Evolutionary conservation across 148 eudicot species (phyloP), one percentile per base, ranked within the genome.

Genomic region (Rhododendron vialii): DNA sequence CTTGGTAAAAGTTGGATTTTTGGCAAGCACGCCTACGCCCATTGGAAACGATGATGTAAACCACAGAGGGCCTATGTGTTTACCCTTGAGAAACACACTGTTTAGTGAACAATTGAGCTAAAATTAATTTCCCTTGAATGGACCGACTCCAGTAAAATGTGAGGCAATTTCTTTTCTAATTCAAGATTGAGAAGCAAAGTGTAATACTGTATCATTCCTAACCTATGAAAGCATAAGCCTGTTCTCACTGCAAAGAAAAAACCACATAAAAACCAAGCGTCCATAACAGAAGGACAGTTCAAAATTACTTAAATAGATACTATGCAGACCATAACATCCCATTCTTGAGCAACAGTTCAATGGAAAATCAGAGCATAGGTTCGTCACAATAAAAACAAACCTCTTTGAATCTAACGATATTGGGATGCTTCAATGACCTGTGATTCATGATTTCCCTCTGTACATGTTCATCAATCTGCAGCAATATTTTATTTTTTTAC

Each of bases 381-480:
- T 22, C 36, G 80, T 1, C 76, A 71, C 22, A 33, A 30, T 5
- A 14, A 14, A 71, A 82, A 53, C 41, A 50, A 81, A 92, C 98
- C 96, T 96, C 98, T 86, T 95, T 96, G 86, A 96, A 96, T 87
- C 93, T 92, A 45, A 96, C 86, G 43, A 96, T 96, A 88, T 96
- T 93, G 43, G 94, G 96, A 90, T 96, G 98, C 88, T 91, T 93
- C 84, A 96, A 87, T 30, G 96, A 93, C 88, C 96, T 96, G 82
- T 96, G 98, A 84, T 96, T 96, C 88, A 93, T 93, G 63, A 96
- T 96, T 80, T 96, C 98, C 89, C 98, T 96, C 81, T 92, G 94
- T 69, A 96, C 98, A 91, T 92, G 96, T 84, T 95, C 98, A 91
- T 96, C 98, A 90, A 96, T 94, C 98, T 96, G 88, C 90, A 92